phyloP scores from a whole-genome alignment of 1,139 yeast genomes.

The Saccharomycopsis hybrid region DNA sequence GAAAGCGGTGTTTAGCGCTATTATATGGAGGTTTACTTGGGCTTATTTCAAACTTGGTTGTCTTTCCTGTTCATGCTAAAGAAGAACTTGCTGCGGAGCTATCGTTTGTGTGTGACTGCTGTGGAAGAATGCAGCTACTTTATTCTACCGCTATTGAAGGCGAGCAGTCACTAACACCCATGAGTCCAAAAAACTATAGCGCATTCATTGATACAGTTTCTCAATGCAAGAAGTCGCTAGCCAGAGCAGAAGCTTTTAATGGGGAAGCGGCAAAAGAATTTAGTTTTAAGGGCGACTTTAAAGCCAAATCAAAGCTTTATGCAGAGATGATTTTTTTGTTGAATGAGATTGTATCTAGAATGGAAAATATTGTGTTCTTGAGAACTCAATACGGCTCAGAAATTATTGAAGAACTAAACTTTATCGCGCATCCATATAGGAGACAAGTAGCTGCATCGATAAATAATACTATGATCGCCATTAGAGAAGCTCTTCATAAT shows the following conservation, averaged over 20 bases:
- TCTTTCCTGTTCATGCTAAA: constrained; percentile 44
- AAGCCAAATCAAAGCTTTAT: constrained; percentile 34
- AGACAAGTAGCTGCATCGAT: constrained; percentile 39
- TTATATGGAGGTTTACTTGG: constrained; percentile 45
- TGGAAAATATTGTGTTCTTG: constrained; percentile 39
- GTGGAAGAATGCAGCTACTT: constrained; percentile 33
- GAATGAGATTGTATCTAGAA: constrained; percentile 41
- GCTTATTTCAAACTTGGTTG: constrained; percentile 35
- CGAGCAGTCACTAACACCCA: constrained; percentile 26
- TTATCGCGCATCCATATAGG: constrained; percentile 37
- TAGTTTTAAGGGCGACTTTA: constrained; percentile 40
- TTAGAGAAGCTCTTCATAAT: constrained; percentile 37
- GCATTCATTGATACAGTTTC: constrained; percentile 29
- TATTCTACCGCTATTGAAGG: constrained; percentile 39
- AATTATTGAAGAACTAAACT: constrained; percentile 37
- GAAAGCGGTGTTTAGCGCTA: constrained; percentile 43
- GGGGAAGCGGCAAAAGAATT: constrained; percentile 40
- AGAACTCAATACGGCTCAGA: constrained; percentile 41
- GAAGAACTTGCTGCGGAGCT: constrained; percentile 37
- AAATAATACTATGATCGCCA: constrained; percentile 33
- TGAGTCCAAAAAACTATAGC: constrained; percentile 25
- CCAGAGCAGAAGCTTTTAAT: constrained; percentile 37
- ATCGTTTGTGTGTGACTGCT: constrained; percentile 33
- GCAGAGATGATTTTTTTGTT: constrained; percentile 39
- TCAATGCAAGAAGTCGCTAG: constrained; percentile 34